phyloP scores from a whole-genome alignment of 768 basidiomycete genomes.

The Udeniomyces megalosporus region DNA sequence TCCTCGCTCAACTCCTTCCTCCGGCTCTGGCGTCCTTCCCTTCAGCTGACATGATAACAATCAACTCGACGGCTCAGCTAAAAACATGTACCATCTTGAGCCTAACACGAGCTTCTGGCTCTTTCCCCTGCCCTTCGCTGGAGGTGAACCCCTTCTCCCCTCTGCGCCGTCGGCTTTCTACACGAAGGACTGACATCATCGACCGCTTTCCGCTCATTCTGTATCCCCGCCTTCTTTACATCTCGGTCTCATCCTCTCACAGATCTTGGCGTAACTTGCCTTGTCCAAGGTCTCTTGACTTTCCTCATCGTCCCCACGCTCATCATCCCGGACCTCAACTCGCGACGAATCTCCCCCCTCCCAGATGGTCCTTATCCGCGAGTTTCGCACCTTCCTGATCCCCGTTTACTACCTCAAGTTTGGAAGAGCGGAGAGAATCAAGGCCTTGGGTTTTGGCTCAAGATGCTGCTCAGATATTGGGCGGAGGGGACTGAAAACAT shows the following conservation, averaged over 20 bases:
- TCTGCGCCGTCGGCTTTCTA: neutral
- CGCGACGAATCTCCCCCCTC: neutral
- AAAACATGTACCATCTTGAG: constrained; percentile 9
- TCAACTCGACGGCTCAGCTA: neutral
- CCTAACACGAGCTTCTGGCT: constrained; percentile 12
- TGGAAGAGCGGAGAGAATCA: neutral
- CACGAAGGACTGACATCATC: neutral
- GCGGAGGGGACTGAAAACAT: constrained; percentile 4
- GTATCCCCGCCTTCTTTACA: neutral
- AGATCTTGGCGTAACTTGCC: constrained; percentile 14
- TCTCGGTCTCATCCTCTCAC: neutral
- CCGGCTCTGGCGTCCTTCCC: neutral
- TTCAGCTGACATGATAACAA: neutral
- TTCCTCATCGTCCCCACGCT: constrained; percentile 15
- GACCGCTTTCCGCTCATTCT: neutral
- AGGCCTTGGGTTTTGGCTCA: neutral
- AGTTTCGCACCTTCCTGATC: neutral
- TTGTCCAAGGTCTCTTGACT: constrained; percentile 13
- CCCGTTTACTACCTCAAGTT: neutral
- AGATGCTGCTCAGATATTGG: neutral
- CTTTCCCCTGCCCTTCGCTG: constrained; percentile 15
- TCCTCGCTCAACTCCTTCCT: neutral
- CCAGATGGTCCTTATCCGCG: constrained; percentile 9
- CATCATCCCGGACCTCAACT: constrained; percentile 11
- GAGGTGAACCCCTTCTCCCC: neutral